Conservation (phyloP, 306 rosid species). For the Medicago truncatula region DNA sequence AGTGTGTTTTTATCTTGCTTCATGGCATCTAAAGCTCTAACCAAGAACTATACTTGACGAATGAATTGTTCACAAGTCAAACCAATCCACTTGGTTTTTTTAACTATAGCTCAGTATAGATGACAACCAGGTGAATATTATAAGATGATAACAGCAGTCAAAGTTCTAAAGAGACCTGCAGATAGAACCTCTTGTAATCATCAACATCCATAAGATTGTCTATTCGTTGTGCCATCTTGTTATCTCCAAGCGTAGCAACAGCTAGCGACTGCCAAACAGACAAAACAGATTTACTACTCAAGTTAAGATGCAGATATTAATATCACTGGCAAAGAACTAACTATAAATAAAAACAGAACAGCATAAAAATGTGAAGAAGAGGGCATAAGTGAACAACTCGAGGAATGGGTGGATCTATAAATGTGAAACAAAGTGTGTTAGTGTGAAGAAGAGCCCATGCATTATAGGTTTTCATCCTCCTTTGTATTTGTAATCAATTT, state of each 20-base stretch:
- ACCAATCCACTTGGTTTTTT: neutral
- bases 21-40: constrained; percentile 28
- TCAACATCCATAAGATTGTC: constrained; percentile 85
- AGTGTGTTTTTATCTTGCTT: constrained; percentile 23
- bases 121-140: constrained; percentile 8
- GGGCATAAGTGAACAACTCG: neutral
- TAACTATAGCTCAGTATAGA: constrained; percentile 32
- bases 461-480: constrained; percentile 5
- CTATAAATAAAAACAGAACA: neutral
- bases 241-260: constrained; percentile 93
- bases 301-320: constrained; percentile 36
- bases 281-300: constrained; percentile 27
- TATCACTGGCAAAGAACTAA: constrained; percentile 26
- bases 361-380: neutral
- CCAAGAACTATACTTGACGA: constrained; percentile 20
- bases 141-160: constrained; percentile 29
- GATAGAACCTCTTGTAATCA: constrained; percentile 90
- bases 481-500: constrained; percentile 16
- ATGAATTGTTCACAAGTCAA: constrained; percentile 4
- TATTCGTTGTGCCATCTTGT: constrained; percentile 92
- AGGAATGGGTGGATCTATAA: constrained; percentile 14
- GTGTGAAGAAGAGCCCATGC: neutral
- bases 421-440: constrained; percentile 12
- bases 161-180: constrained; percentile 68
- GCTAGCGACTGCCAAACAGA: constrained; percentile 77